phyloP scores from a whole-genome alignment of 2,329 filamentous ascomycete species.

The Talaromyces sp. region DNA sequence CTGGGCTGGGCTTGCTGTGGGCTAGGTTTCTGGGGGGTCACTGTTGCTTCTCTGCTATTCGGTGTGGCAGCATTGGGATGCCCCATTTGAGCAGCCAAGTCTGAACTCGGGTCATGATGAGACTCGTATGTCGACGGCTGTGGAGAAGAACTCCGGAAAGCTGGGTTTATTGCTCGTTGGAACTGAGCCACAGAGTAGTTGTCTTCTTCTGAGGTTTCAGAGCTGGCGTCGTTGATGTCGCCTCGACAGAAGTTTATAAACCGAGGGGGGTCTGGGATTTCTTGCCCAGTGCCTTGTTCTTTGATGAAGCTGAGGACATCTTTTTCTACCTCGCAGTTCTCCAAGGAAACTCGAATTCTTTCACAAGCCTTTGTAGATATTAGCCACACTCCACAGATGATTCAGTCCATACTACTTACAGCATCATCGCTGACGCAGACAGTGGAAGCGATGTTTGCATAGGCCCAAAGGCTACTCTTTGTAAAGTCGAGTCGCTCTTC shows the following conservation, averaged over 20 bases:
- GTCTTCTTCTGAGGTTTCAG: conserved; percentile 82
- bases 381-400: conserved; percentile 5
- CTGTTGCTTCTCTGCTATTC: conserved; percentile 46
- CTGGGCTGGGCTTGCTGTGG: conserved; percentile 17
- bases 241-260: conserved; percentile 99
- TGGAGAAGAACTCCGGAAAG: conserved; percentile 91
- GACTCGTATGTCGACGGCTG: conserved; percentile 91
- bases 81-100: conserved; percentile 64
- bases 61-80: conserved; percentile 49
- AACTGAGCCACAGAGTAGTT: conserved; percentile 95
- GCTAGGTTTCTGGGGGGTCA: conserved; percentile 49
- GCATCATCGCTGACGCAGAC: conserved; percentile 97
- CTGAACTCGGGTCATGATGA: conserved; percentile 78
- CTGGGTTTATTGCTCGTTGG: conserved; percentile 88
- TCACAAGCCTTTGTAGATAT: conserved; percentile 64
- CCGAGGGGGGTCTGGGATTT: conserved; percentile 93
- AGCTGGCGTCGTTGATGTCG: conserved; percentile 64
- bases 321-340: conserved; percentile 94
- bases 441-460: conserved; percentile 94
- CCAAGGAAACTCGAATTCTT: conserved; percentile 86
- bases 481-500: conserved; percentile 96
- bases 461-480: conserved; percentile 96
- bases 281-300: conserved; percentile 85
- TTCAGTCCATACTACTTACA: conserved; percentile 30
- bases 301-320: conserved; percentile 87